These are phyloP conservation scores for Pinus taeda DNA, from an alignment of 75 land plant genomes.

Conservation along the genomic window DNA sequence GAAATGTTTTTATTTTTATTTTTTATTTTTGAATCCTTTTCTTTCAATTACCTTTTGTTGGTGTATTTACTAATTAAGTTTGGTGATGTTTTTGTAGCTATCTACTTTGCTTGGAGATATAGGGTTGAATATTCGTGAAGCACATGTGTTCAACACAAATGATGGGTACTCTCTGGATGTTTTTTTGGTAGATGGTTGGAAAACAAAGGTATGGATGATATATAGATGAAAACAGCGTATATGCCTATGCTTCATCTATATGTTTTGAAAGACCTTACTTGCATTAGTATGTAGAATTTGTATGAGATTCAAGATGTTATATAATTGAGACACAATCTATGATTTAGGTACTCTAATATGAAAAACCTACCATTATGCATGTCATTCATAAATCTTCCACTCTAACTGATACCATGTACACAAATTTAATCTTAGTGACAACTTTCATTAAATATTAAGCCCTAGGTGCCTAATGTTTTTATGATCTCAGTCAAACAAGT, in stretches of 20 bases:
- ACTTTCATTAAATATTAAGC: not conserved
- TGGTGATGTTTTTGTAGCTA: constrained; percentile 34
- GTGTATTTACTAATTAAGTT: not conserved
- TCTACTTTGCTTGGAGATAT: constrained; percentile 82
- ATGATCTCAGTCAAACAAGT: no score
- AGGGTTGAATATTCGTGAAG: constrained; percentile 86
- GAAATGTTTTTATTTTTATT: not conserved
- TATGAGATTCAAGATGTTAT: not conserved
- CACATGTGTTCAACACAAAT: constrained; percentile 82
- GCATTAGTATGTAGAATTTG: not conserved
- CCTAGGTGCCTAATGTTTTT: no score
- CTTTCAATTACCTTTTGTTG: not conserved
- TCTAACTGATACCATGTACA: not conserved
- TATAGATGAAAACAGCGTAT: not conserved
- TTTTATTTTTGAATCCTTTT: not conserved
- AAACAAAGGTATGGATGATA: constrained; percentile 39
- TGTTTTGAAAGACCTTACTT: not conserved
- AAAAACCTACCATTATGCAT: not conserved
- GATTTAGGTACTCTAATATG: not conserved
- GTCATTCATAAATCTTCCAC: not conserved
- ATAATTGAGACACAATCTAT: not conserved
- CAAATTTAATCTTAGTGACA: not conserved
- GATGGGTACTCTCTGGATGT: constrained; percentile 89
- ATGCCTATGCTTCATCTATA: not conserved
- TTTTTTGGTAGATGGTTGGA: constrained; percentile 89